Evolutionary conservation across 2,329 filamentous ascomycete genomes (phyloP), one percentile per base, ranked within the genome.

Genomic region (Trichoderma hamatum): DNA sequence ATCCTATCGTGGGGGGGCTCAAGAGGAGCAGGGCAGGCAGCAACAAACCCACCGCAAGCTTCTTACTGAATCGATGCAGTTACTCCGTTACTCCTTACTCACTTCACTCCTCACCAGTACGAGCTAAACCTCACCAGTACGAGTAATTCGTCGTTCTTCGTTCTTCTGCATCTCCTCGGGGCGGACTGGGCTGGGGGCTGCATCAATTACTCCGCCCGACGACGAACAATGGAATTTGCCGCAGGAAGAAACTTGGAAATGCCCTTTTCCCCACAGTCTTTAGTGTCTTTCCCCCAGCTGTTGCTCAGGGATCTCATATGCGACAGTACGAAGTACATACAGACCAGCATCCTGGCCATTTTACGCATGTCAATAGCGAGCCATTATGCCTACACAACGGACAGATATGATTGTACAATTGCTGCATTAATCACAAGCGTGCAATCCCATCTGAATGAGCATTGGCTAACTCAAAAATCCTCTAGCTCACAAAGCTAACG

Each of bases 1-100:
- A 66, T 54, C 63, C 54, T 43, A 56, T 58, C 63, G 63, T 49
- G 63, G 63, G 39, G 34, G 34, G 39, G 39, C 63, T 51, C 34
- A 13, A 58, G 63, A n/a, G 52, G 46, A 66, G 16, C 46, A 58
- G 36, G 58, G 36, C 52, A 21, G 58, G 62, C 36, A 5, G 52
- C 62, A 46, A 39, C 62, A 43, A 30, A 14, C 60, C 28, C 30
- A 34, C 61, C 24, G 32, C 21, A 66, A 36, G 52, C 19, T 21
- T 46, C 19, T 52, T 34, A 49, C 24, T 32, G 21, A 26, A 19
- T 43, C 39, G 60, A 3, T 36, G n/a, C 3, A 52, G 43, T 39
- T 52, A 21, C 46, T 52, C 49, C 49, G 34, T 36, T 28, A 54
- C 24, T 30, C 61, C 49, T 32, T 55, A 34, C 19, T 19, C 24